Base-by-base conservation (phyloP, 2,329 filamentous ascomycete genomes). In the Hymenoscyphus occultus region DNA sequence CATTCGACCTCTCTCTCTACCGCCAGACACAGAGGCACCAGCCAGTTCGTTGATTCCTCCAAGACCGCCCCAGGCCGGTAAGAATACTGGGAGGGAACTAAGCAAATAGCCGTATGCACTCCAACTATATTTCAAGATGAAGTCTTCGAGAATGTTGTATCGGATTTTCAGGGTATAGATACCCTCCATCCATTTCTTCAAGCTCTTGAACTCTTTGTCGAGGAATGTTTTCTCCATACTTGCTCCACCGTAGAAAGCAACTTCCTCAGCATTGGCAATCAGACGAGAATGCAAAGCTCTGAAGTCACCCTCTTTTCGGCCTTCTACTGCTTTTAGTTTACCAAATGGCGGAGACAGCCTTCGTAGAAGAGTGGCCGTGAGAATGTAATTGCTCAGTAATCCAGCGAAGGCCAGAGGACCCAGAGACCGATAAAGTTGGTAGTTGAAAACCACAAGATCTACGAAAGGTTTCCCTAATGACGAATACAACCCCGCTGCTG, bases 131-230 rank as follows among this genome's bases (percentile, higher is more conserved):
- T 99, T 99, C 66, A 99, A 81, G 59, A 99, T 92, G 74, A 99
- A 97, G 76, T 99, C 95, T 76, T 99, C 95, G 0, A 99, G 87
- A 81, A 99, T 99, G 76, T 98, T 99, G 81, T 99, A 99, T 16
- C 93, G 89, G 70, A 99, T 97, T 78, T 97, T 97, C 70, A 98
- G 87, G 77, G 93, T 93, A 79, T 99, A 99, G 69, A 99, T 97
- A 56, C 92, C 90, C 76, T 99, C 95, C 94, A 99, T 98, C 91
- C 93, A 97, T 68, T 86, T 89, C 77, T 95, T 95, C 35, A 99
- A 82, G 58, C 94, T 95, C 76, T 90, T 92, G 81, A 97, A 99
- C 71, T 96, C 93, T 74, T 88, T 90, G 73, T 96, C 92, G 10
- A 99, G 82, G 76, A 97, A 96, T 2, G 91, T 88, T 78, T 95